Evolutionary conservation across 768 basidiomycete genomes (phyloP).

Genomic region (Lactifluus subvellereus): DNA sequence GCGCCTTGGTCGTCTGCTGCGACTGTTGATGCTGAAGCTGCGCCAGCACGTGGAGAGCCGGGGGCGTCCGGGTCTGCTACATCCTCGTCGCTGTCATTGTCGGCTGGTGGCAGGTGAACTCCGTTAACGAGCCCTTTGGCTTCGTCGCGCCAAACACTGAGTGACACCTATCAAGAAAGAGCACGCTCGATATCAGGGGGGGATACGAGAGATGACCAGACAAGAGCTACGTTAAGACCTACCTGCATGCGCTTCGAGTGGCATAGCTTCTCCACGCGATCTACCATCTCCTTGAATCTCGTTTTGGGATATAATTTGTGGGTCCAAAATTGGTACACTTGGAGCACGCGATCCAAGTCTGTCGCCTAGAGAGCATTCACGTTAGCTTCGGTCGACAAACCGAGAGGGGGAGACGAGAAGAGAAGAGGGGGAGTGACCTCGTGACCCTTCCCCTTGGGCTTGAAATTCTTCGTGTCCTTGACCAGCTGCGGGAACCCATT

Average conservation of each 20-base stretch:
- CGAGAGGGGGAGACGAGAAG: background rate
- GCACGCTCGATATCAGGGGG: background rate
- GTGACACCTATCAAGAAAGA: slow-evolving; percentile 44
- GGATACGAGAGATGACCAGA: slow-evolving; percentile 3
- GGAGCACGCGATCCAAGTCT: slow-evolving; percentile 76
- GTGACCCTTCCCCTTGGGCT: slow-evolving; percentile 82
- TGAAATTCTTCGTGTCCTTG: slow-evolving; percentile 70
- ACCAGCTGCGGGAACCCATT: slow-evolving; percentile 79
- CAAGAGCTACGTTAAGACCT: slow-evolving; percentile 27
- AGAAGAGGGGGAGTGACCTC: slow-evolving; percentile 52
- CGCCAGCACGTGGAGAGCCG: slow-evolving; percentile 40
- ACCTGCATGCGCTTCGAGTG: slow-evolving; percentile 85
- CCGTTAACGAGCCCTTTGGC: slow-evolving; percentile 41
- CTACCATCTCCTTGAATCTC: slow-evolving; percentile 80
- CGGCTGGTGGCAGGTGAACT: slow-evolving; percentile 23
- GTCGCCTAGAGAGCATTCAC: slow-evolving; percentile 42
- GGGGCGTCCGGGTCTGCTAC: slow-evolving; percentile 44
- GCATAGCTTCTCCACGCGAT: slow-evolving; percentile 82
- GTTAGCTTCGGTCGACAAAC: background rate
- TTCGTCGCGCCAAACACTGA: slow-evolving; percentile 78
- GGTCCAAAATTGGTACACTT: slow-evolving; percentile 91
- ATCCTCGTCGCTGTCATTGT: slow-evolving; percentile 40
- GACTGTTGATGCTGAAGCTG: slow-evolving; percentile 23
- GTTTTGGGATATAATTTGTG: slow-evolving; percentile 89
- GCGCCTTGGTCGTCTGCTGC: slow-evolving; percentile 24